Evolutionary conservation across 2,329 filamentous ascomycete species (phyloP).

Genomic region (Chalaropsis thielavioides): DNA sequence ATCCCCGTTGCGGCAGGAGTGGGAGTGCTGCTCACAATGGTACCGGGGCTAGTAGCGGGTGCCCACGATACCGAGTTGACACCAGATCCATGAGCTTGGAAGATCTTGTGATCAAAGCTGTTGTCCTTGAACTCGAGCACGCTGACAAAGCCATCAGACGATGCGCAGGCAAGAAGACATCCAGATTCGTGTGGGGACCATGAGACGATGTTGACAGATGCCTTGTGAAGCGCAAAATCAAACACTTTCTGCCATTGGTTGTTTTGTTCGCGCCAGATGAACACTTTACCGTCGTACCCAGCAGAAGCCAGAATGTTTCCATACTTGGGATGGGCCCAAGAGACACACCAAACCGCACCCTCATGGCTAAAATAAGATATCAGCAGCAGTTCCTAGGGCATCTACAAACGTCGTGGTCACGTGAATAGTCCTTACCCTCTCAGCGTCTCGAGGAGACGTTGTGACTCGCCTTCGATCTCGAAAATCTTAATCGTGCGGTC

Average conservation of each 20-base stretch:
- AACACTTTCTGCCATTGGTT: constrained; percentile 73
- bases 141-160: constrained; percentile 81
- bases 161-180: constrained; percentile 87
- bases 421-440: constrained; percentile 55
- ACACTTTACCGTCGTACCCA: constrained; percentile 92
- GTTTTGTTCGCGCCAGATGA: constrained; percentile 90
- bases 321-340: constrained; percentile 97
- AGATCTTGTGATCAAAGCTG: constrained; percentile 76
- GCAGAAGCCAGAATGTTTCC: constrained; percentile 94
- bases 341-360: constrained; percentile 92
- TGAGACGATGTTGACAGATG: constrained; percentile 87
- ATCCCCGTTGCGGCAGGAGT: constrained; percentile 46
- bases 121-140: constrained; percentile 97
- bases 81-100: constrained; percentile 82
- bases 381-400: neutral
- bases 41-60: constrained; percentile 68
- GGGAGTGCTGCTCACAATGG: constrained; percentile 60
- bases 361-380: constrained; percentile 53
- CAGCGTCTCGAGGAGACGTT: constrained; percentile 79
- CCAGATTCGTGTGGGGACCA: constrained; percentile 97
- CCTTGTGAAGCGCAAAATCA: constrained; percentile 86
- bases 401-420: neutral
- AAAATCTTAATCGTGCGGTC: constrained; percentile 99
- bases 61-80: constrained; percentile 97
- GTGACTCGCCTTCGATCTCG: constrained; percentile 85